These are phyloP conservation scores for Medicago lupulina DNA, from an alignment of 306 rosid genomes.

Conservation along the genomic window DNA sequence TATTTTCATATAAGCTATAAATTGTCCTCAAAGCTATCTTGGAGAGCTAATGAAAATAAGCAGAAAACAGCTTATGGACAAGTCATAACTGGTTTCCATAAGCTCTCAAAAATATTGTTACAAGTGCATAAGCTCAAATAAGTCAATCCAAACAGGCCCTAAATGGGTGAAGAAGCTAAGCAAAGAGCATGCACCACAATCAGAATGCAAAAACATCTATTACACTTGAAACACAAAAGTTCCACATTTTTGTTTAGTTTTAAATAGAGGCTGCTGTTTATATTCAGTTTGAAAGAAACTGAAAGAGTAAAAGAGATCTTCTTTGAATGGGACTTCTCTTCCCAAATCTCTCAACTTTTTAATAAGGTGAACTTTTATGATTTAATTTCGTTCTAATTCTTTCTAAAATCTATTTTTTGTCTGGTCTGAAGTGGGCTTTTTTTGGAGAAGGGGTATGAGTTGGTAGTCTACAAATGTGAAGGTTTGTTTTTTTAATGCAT, in stretches of 20 bases:
- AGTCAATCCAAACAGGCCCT: background rate
- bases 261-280: background rate
- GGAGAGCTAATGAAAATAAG: background rate
- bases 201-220: conserved; percentile 23
- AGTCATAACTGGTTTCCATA: background rate
- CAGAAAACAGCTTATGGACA: background rate
- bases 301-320: background rate
- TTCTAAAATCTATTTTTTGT: no score
- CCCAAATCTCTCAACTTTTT: no score
- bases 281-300: background rate
- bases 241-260: conserved; percentile 18
- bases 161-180: background rate
- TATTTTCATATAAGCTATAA: background rate
- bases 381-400: no score
- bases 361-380: no score
- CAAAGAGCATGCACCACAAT: conserved; percentile 14
- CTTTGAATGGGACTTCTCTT: background rate
- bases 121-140: background rate
- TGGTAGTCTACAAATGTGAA: no score
- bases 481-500: no score
- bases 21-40: background rate
- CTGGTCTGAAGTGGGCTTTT: no score
- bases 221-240: conserved; percentile 16
- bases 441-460: no score
- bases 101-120: background rate